Percentiles rank a stretch among this genome's conserved stretches.
phyloP scores from a whole-genome alignment of 371 early-diverging fungal species.

The Lichtheimia ramosa region DNA sequence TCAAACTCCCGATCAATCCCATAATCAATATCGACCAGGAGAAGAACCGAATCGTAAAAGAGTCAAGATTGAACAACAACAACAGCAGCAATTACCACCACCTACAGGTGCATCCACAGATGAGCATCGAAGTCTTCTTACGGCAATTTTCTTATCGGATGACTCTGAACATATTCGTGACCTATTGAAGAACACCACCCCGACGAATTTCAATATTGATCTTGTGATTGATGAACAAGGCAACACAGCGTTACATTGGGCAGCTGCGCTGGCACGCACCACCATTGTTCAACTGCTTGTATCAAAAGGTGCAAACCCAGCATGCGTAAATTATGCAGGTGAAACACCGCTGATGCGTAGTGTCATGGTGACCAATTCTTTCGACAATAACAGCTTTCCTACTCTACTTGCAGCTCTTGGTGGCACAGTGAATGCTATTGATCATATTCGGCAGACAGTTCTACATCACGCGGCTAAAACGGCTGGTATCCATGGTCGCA shows the following conservation, averaged over 20 bases:
- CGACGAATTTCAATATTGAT: constrained; percentile 61
- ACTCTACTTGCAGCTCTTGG: constrained; percentile 67
- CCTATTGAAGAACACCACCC: constrained; percentile 31
- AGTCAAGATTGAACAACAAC: neutral
- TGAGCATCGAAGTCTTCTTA: constrained; percentile 62
- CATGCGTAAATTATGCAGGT: constrained; percentile 67
- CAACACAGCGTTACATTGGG: constrained; percentile 85
- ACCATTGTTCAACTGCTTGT: constrained; percentile 67
- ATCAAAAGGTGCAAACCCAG: constrained; percentile 65
- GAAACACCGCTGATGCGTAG: constrained; percentile 87
- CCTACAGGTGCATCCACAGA: constrained; percentile 31
- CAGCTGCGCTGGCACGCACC: constrained; percentile 77
- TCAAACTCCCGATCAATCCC: neutral
- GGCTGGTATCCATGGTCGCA: constrained; percentile 60
- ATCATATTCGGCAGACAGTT: constrained; percentile 74
- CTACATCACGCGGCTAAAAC: constrained; percentile 87
- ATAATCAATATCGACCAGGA: neutral
- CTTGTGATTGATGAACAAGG: constrained; percentile 81
- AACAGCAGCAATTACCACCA: neutral
- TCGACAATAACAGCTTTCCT: constrained; percentile 77
- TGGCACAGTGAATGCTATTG: constrained; percentile 63
- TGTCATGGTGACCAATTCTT: constrained; percentile 83
- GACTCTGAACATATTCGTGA: constrained; percentile 59
- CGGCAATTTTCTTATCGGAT: constrained; percentile 75
- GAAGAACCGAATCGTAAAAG: constrained; percentile 3